Evolutionary conservation across 1,284 basidiomycete genomes (phyloP).

Genomic region (Trichosporon faecale): DNA sequence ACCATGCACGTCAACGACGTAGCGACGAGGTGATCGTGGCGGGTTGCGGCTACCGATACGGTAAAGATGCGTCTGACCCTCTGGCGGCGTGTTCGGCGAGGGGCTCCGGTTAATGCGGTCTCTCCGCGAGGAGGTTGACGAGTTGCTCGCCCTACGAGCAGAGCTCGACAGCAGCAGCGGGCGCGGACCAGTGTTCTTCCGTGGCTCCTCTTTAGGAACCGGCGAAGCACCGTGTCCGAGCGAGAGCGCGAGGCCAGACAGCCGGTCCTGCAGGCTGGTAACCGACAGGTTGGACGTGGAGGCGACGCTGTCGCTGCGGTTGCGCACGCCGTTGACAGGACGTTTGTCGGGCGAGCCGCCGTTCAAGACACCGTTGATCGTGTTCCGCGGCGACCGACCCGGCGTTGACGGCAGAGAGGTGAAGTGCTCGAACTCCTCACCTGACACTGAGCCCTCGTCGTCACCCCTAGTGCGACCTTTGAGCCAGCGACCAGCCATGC

Average conservation of each 20-base stretch:
- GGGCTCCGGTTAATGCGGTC: background rate
- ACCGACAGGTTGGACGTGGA: slow-evolving; percentile 26
- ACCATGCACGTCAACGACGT: slow-evolving; percentile 10
- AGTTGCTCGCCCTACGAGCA: slow-evolving; percentile 27
- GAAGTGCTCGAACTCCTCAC: slow-evolving; percentile 24
- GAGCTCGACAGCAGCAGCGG: slow-evolving; percentile 33
- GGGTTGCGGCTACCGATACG: slow-evolving; percentile 22
- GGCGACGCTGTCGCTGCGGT: slow-evolving; percentile 23
- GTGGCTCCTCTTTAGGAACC: slow-evolving; percentile 9
- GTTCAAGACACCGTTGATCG: background rate
- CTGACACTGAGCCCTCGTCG: slow-evolving; percentile 21
- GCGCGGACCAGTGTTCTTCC: slow-evolving; percentile 23
- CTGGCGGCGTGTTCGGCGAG: slow-evolving; percentile 11
- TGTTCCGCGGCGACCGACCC: slow-evolving; percentile 3
- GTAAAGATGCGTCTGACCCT: slow-evolving; percentile 26
- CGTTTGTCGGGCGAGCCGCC: slow-evolving; percentile 10
- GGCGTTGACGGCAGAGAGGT: slow-evolving; percentile 6
- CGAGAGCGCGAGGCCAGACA: slow-evolving; percentile 21
- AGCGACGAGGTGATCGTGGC: background rate
- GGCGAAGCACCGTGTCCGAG: slow-evolving; percentile 9
- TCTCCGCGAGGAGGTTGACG: slow-evolving; percentile 3
- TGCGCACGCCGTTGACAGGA: background rate
- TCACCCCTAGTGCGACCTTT: slow-evolving; percentile 14
- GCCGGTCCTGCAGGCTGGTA: slow-evolving; percentile 29
- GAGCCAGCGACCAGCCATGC: slow-evolving; percentile 20